phyloP scores from a whole-genome alignment of 306 rosid genomes.

The Trifolium pratense region DNA sequence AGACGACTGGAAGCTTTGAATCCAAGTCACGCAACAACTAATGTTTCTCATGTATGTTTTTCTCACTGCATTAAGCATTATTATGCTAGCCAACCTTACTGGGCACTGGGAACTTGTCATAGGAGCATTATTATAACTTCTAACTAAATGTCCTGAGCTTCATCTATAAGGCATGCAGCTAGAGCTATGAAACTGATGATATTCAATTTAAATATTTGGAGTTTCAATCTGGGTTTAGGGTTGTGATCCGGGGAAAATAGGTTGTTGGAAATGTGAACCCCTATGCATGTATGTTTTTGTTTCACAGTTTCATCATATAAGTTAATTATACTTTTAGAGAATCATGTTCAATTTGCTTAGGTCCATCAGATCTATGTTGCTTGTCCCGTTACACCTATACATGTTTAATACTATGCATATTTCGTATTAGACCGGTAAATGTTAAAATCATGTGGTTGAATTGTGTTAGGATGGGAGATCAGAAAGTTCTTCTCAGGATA shows the following conservation, averaged over 20 bases:
- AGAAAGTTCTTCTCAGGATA: conserved; percentile 48
- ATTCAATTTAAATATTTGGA: conserved; percentile 6
- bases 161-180: conserved; percentile 19
- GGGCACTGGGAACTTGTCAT: conserved; percentile 7
- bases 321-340: conserved; percentile 26
- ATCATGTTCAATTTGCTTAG: conserved; percentile 3
- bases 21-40: conserved; percentile 61
- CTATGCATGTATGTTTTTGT: background rate
- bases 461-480: conserved; percentile 63
- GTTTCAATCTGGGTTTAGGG: background rate
- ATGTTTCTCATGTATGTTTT: conserved; percentile 57
- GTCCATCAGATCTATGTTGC: conserved; percentile 1
- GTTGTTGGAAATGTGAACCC: conserved; percentile 3
- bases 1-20: conserved; percentile 90
- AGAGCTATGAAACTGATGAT: conserved; percentile 14
- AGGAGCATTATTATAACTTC: conserved; percentile 32
- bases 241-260: background rate
- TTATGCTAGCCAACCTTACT: conserved; percentile 3
- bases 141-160: conserved; percentile 10
- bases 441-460: conserved; percentile 37
- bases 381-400: background rate
- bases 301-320: conserved; percentile 6
- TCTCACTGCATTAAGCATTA: conserved; percentile 16
- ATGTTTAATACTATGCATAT: conserved; percentile 32
- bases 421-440: conserved; percentile 23